Base-by-base conservation (phyloP, 2,329 filamentous ascomycete genomes). In the Aspergillus tamarii region DNA sequence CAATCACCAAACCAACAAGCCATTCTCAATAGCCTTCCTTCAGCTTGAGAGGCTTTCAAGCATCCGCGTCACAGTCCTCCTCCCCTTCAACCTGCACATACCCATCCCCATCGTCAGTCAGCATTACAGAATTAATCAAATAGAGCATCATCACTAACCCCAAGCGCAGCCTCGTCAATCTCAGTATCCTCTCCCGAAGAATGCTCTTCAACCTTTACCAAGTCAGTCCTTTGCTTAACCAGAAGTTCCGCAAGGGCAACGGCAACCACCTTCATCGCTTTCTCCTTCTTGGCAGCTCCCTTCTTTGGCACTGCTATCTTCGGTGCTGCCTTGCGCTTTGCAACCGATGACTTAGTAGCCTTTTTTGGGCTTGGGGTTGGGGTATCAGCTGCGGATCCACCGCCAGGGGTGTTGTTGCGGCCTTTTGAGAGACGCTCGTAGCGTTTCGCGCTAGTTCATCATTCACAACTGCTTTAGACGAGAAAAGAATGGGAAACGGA, bases 401-500 rank as follows among this genome's bases (percentile, higher is more conserved):
- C 81, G 10, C 84, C 78, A 23, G 32, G n/a, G 12, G 32, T 12
- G 10, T 39, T 39, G 52, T 10, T 36, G 32, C 34, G 48, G 19
- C 28, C 16, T 73, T 89, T 88, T 77, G 89, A 81, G 72, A 91
- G 83, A 36, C 89, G 85, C 75, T 89, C 87, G 70, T 89, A 91
- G 69, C 89, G 82, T 77, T 91, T 91, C 66, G 88, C 85, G 1
- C 89, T 91, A 70, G 64, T 16, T 14, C 19, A 9, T 46, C 39
- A 41, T 6, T 52, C 3, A 19, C 11, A 11, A 6, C 16, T 30
- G 14, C 3, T 30, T 19, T 32, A 10, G 16, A 19, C 28, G 26
- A 28, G 7, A 23, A 41, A 36, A 39, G 39, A 39, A 30, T 3
- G 85, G 28, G 8, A 2, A 12, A 19, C n/a, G 26, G 7, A 14